Evolutionary conservation across 169 alveolate genomes (phyloP).

Genomic region (Cryptosporidium tyzzeri): DNA sequence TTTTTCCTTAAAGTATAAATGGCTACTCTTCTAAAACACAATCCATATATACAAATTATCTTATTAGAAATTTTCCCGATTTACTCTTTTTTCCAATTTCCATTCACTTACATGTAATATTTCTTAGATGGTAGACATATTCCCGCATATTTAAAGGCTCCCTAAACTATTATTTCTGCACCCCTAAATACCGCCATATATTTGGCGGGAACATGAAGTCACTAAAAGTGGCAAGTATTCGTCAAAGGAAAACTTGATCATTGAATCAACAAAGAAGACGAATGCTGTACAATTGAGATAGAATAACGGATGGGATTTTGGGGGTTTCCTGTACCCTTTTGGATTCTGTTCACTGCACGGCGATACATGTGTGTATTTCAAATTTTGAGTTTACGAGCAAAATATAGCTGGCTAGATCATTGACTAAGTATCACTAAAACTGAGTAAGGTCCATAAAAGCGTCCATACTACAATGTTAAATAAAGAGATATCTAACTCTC

Average conservation of each 20-base stretch:
- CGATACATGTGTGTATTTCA: background rate
- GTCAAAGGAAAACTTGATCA: background rate
- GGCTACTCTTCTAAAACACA: background rate
- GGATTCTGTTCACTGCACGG: background rate
- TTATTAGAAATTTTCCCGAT: background rate
- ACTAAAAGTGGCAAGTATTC: constrained; percentile 26
- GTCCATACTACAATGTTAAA: background rate
- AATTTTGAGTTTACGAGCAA: background rate
- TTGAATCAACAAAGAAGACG: background rate
- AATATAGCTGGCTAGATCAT: background rate
- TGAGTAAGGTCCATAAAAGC: background rate
- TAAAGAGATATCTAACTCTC: background rate
- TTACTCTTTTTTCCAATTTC: background rate
- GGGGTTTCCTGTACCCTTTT: background rate
- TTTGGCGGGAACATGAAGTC: constrained; percentile 14
- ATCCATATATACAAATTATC: background rate
- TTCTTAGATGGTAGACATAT: constrained; percentile 66
- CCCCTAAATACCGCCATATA: constrained; percentile 23
- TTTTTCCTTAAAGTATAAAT: background rate
- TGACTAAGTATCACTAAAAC: background rate
- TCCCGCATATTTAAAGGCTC: constrained; percentile 14
- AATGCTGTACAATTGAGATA: background rate
- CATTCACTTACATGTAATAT: constrained; percentile 17
- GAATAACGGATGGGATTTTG: background rate
- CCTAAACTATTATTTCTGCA: constrained; percentile 11